Evolutionary conservation across 208 protist genomes (phyloP).

Genomic region (Blechomonas ayalai): DNA sequence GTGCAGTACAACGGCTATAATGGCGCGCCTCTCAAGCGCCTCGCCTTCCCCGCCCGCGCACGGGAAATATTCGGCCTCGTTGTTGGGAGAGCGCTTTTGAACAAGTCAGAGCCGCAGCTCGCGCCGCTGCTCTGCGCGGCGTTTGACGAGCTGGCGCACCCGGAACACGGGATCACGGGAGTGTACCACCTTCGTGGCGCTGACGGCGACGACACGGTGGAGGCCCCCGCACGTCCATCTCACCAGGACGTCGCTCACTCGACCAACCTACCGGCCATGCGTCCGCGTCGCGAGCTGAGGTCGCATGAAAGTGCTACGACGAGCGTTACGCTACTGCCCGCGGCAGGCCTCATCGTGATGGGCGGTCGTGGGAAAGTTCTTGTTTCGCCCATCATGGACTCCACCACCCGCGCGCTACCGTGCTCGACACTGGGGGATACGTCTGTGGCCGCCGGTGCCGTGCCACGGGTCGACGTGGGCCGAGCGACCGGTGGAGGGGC

Average conservation of each 20-base stretch:
- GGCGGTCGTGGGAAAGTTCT: conserved; percentile 36
- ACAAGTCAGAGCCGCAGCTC: conserved; percentile 1
- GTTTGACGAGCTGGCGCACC: conserved; percentile 11
- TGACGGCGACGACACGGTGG: conserved; percentile 1
- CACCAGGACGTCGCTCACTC: too few species aligned
- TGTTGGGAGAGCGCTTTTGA: conserved; percentile 11
- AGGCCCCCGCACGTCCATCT: too few species aligned
- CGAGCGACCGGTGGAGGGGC: not conserved
- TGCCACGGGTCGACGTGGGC: not conserved
- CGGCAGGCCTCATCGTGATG: conserved; percentile 38
- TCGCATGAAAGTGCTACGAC: conserved; percentile 10
- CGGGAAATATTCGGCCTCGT: conserved; percentile 26
- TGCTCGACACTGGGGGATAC: conserved; percentile 30
- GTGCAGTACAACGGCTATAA: conserved; percentile 72
- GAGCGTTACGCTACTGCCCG: conserved; percentile 22
- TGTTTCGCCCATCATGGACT: conserved; percentile 28
- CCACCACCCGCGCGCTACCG: conserved; percentile 35
- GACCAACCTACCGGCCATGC: too few species aligned
- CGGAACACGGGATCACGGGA: conserved; percentile 10
- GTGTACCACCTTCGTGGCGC: conserved; percentile 14
- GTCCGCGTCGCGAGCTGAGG: conserved; percentile 19
- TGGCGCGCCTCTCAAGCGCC: conserved; percentile 26
- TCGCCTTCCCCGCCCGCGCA: conserved; percentile 25
- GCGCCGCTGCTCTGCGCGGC: conserved; percentile 11
- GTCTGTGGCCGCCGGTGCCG: not conserved